Base-by-base conservation (phyloP, 352 stramenopile genomes). In the Aphanomyces invadans region DNA sequence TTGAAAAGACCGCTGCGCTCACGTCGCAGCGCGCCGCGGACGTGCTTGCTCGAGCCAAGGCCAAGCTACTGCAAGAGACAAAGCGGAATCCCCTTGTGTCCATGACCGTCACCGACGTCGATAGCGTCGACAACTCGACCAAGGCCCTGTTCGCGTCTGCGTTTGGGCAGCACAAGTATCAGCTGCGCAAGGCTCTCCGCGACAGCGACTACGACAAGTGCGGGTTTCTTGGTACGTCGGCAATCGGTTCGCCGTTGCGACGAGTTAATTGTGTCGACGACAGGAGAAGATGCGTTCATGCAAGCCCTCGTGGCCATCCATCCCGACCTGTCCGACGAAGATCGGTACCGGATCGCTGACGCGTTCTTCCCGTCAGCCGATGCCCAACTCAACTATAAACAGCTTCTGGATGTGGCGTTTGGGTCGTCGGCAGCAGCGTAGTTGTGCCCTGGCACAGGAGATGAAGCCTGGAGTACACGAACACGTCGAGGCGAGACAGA, bases 361-460 rank as follows among this genome's bases (percentile, higher is more conserved):
- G 75, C 65, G 9, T 89, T 86, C 57, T 92, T 92, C 60, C 78
- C 83, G n/a, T 83, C 75, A 36, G 87, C 83, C 66, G 89, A 90
- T 65, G 75, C 71, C 57, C 59, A 65, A n/a, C 57, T 94, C 10
- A 76, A 91, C 62, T 95, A 95, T 66, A 42, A 69, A 7, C 69
- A 79, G 36, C 68, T 95, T 28, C 77, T 92, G 0, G 81, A 95
- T 12, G 76, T 61, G 39, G 80, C 81, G 19, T 95, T 92, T 53
- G 73, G 74, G 28, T n/a, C n/a, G n/a, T n/a, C n/a, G 31, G 25
- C 45, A 66, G 45, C 19, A 67, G 54, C 31, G n/a, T n/a, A n/a
- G n/a, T n/a, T n/a, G n/a, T n/a, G n/a, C n/a, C n/a, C n/a, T n/a
- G n/a, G n/a, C n/a, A n/a, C n/a, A n/a, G n/a, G n/a, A n/a, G n/a